Conservation (phyloP, 2,329 filamentous ascomycete genomes). For the Cadophora malorum region DNA sequence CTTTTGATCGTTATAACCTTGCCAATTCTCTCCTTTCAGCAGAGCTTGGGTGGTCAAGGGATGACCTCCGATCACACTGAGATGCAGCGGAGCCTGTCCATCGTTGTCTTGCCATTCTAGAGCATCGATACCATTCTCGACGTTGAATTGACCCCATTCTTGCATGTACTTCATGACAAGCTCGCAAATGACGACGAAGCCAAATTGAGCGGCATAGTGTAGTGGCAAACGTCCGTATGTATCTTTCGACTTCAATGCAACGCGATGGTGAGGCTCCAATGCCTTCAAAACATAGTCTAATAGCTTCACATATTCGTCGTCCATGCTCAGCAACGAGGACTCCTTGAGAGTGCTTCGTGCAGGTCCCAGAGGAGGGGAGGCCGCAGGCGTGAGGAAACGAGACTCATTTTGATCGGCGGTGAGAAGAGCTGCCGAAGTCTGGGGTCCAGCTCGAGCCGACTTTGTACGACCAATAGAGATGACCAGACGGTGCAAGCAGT, state of each 20-base stretch:
- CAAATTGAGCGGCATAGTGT: slow-evolving; percentile 94
- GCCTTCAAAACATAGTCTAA: slow-evolving; percentile 68
- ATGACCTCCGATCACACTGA: slow-evolving; percentile 91
- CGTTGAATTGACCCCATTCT: slow-evolving; percentile 85
- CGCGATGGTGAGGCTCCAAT: slow-evolving; percentile 70
- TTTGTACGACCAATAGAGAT: slow-evolving; percentile 85
- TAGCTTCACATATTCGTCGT: slow-evolving; percentile 79
- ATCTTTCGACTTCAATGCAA: slow-evolving; percentile 73
- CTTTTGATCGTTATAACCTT: slow-evolving; percentile 65
- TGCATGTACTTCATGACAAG: slow-evolving; percentile 89
- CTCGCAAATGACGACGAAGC: slow-evolving; percentile 89
- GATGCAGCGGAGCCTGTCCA: slow-evolving; percentile 87
- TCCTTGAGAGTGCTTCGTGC: slow-evolving; percentile 71
- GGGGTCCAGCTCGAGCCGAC: slow-evolving; percentile 49
- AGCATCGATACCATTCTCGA: slow-evolving; percentile 85
- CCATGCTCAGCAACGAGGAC: slow-evolving; percentile 66
- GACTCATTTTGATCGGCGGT: slow-evolving; percentile 53
- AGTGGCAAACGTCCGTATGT: slow-evolving; percentile 83
- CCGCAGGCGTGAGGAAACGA: slow-evolving; percentile 79
- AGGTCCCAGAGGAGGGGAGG: slow-evolving; percentile 68
- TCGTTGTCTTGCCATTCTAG: slow-evolving; percentile 90
- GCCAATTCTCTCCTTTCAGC: slow-evolving; percentile 80
- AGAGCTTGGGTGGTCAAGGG: slow-evolving; percentile 83
- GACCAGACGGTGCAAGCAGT: slow-evolving; percentile 90
- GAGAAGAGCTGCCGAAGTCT: slow-evolving; percentile 45